Base-by-base conservation (phyloP, 225 moss, liverwort and hornwort species). In the Sphagnum contortum region DNA sequence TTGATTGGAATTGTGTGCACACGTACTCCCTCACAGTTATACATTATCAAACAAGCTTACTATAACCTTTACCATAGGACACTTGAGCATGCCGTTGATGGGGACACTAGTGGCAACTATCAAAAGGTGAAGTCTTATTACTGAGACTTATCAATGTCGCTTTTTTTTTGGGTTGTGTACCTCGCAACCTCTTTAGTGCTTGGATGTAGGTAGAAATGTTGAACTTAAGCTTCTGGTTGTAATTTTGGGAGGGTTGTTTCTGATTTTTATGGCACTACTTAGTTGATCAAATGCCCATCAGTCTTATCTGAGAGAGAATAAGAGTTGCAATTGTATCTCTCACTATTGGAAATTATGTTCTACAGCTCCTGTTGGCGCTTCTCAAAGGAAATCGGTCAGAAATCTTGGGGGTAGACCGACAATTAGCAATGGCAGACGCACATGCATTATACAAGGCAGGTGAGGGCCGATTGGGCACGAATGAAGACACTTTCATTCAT, bases 1-100 rank as follows among this genome's bases (percentile, higher is more conserved):
- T 29, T 86, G 62, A 79, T 86, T 9, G 77, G 77, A 60, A 82
- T 86, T 64, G 65, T 82, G 55, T 86, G 85, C 61, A 78, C 79
- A 4, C 78, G 79, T 2, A 77, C 79, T 62, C 85, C 85, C 2
- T 72, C 76, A 0, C 82, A 86, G 57, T 64, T 86, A 10, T 72
- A 77, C 13, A 76, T 69, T 49, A 82, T 86, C 44, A 86, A 75
- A 48, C 74, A 79, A 66, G 76, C 79, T 7, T 86, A 75, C 51
- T 61, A 72, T 47, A 69, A 76, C 10, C 8, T 81, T 65, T 82
- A 86, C 51, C 29, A 64, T 3, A 47, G 71, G 46, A 53, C 68
- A 1, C 14, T 82, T 52, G 82, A 82, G 63, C 57, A 63, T 14
- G 73, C 79, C 50, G 75, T 86, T 9, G 79, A 76, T 6, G 79